Percentiles rank a stretch among this genome's conserved stretches.
Evolutionary conservation across 371 early-diverging fungal species (phyloP).

Genomic region (Homolaphlyctis polyrhiza): DNA sequence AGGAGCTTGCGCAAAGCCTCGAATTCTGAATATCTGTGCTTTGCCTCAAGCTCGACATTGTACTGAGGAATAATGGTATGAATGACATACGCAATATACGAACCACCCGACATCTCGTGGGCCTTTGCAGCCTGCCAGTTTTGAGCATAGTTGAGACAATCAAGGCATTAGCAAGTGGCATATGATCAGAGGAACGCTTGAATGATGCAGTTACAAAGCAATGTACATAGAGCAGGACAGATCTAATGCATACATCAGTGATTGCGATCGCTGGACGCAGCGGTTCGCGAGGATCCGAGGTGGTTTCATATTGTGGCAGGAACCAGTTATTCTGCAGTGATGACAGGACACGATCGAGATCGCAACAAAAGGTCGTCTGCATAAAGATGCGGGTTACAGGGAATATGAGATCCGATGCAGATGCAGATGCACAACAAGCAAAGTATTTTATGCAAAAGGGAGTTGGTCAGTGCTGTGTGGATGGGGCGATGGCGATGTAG

Average conservation of each 20-base stretch:
- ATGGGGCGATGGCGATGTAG: too few relatives aligned
- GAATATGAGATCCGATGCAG: too few relatives aligned
- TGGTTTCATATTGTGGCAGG: conserved; percentile 14
- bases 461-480: too few relatives aligned
- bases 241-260: conserved; percentile 17
- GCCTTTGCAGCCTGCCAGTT: conserved; percentile 26
- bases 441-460: too few relatives aligned
- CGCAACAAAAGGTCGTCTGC: conserved; percentile 22
- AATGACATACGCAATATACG: conserved; percentile 43
- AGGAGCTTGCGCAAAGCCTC: conserved; percentile 77
- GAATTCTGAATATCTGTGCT: conserved; percentile 92
- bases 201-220: not conserved
- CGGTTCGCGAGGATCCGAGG: conserved; percentile 9
- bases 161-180: not conserved
- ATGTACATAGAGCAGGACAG: not conserved
- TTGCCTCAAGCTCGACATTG: conserved; percentile 29
- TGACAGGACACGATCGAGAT: conserved; percentile 18
- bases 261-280: conserved; percentile 28
- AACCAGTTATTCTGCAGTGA: conserved; percentile 9
- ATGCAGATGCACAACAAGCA: too few relatives aligned
- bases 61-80: conserved; percentile 21
- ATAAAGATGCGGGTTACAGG: not conserved
- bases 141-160: not conserved
- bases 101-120: conserved; percentile 26
- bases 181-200: not conserved